A percentile compares a stretch with the other conserved stretches of the same genome.
phyloP scores from a whole-genome alignment of 805 yeast species.

The Komagataella phaffii region DNA sequence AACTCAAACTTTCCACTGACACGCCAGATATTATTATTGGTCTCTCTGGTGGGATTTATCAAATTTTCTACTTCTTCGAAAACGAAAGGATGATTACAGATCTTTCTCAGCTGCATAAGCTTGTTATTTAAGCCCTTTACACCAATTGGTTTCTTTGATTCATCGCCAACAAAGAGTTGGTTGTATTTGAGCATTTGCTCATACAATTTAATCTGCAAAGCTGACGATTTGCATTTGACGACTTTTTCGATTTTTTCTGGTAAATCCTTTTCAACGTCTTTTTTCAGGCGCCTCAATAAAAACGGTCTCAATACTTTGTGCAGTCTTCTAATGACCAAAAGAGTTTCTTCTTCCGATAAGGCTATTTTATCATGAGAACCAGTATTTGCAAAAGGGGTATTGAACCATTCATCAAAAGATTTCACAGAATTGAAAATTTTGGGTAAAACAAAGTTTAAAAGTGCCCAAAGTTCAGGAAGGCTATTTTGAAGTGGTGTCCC shows the following conservation, averaged over 20 bases:
- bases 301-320: constrained; percentile 82
- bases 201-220: constrained; percentile 56
- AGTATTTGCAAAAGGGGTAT: constrained; percentile 78
- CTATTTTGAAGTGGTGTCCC: constrained; percentile 85
- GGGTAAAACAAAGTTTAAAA: constrained; percentile 70
- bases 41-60: constrained; percentile 46
- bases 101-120: constrained; percentile 75
- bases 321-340: constrained; percentile 70
- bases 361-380: constrained; percentile 74
- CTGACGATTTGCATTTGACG: constrained; percentile 64
- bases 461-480: constrained; percentile 78
- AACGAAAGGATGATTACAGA: constrained; percentile 81
- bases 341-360: constrained; percentile 74
- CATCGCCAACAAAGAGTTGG: constrained; percentile 45
- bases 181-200: constrained; percentile 70
- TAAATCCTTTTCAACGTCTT: constrained; percentile 76
- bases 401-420: constrained; percentile 83
- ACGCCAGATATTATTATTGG: constrained; percentile 63
- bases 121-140: constrained; percentile 70
- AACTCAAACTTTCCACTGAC: constrained; percentile 72
- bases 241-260: constrained; percentile 81
- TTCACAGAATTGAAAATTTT: constrained; percentile 77
- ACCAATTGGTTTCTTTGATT: constrained; percentile 49
- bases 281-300: constrained; percentile 70
- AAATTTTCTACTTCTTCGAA: constrained; percentile 71